Evolutionary conservation across 805 yeast species (phyloP).

Genomic region (Sugiyamaella valdiviana): DNA sequence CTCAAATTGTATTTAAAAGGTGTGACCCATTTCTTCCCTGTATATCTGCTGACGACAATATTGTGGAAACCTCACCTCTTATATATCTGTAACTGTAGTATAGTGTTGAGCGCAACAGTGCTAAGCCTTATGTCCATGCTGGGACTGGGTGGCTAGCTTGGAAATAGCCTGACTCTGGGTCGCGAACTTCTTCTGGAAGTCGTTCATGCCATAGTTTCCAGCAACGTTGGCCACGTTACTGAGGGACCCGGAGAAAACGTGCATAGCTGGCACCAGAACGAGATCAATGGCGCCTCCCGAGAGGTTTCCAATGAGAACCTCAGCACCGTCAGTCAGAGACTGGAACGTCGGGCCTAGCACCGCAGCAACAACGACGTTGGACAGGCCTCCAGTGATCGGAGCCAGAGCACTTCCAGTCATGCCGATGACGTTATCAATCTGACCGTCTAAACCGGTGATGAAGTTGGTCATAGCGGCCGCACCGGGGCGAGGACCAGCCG

Average conservation of each 20-base stretch:
- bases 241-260: constrained; percentile 18
- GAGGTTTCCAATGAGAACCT: constrained; percentile 26
- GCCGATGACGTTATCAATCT: constrained; percentile 28
- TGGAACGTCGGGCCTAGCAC: constrained; percentile 30
- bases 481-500: constrained; percentile 11
- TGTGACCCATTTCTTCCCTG: too few relatives aligned
- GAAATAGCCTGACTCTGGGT: constrained; percentile 7
- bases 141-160: constrained; percentile 5
- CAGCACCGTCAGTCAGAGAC: constrained; percentile 30
- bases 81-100: background rate
- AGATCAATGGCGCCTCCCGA: constrained; percentile 20
- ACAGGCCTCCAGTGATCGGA: constrained; percentile 24
- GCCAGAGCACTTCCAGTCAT: constrained; percentile 17
- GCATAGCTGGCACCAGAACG: constrained; percentile 25
- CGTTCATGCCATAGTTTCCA: constrained; percentile 14
- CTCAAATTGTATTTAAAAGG: too few relatives aligned
- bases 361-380: constrained; percentile 21
- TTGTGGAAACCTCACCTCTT: too few relatives aligned
- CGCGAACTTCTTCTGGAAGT: constrained; percentile 18
- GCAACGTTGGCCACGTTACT: constrained; percentile 20
- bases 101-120: background rate
- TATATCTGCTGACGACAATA: too few relatives aligned
- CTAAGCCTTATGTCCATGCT: constrained; percentile 1
- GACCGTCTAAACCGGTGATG: constrained; percentile 32
- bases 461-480: constrained; percentile 15